A percentile compares a stretch with the other conserved stretches of the same genome.
phyloP scores from a whole-genome alignment of 306 rosid species.

The Neltuma alba region DNA sequence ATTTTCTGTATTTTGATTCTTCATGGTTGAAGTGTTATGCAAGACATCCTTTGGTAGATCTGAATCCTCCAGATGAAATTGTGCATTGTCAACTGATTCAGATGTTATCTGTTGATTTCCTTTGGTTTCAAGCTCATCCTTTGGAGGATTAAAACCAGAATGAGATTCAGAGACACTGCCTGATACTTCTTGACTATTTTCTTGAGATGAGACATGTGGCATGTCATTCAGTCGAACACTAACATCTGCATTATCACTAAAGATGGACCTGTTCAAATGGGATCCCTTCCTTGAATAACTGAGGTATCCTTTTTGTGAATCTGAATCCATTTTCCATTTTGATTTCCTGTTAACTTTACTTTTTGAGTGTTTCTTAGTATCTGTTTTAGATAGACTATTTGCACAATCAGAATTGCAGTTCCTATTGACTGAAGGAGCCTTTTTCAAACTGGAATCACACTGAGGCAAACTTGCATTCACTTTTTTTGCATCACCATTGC shows the following conservation, averaged over 20 bases:
- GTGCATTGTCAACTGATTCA: conserved; percentile 46
- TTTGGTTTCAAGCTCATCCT: conserved; percentile 31
- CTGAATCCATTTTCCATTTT: conserved; percentile 46
- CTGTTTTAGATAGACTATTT: conserved; percentile 39
- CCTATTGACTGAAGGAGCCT: conserved; percentile 47
- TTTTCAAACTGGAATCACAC: conserved; percentile 38
- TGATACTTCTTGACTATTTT: conserved; percentile 37
- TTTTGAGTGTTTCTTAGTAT: conserved; percentile 53
- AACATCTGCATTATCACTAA: conserved; percentile 43
- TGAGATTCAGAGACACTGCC: conserved; percentile 40
- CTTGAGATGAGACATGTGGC: conserved; percentile 41
- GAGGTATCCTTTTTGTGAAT: conserved; percentile 49
- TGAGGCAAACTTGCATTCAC: conserved; percentile 45
- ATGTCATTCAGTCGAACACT: conserved; percentile 45
- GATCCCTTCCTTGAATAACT: conserved; percentile 55
- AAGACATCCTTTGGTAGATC: conserved; percentile 32
- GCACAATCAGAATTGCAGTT: conserved; percentile 37
- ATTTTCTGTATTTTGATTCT: conserved; percentile 40
- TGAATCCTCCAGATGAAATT: conserved; percentile 43
- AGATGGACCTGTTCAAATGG: conserved; percentile 39
- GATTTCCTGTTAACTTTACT: conserved; percentile 50
- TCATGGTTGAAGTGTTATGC: conserved; percentile 31
- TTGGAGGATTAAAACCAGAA: conserved; percentile 33
- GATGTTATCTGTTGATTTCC: conserved; percentile 41
- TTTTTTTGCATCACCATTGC: conserved; percentile 52